Percentiles rank a stretch among this genome's conserved stretches.
Evolutionary conservation across 2,329 filamentous ascomycete genomes (phyloP).

Genomic region (Elsinoe necatrix): DNA sequence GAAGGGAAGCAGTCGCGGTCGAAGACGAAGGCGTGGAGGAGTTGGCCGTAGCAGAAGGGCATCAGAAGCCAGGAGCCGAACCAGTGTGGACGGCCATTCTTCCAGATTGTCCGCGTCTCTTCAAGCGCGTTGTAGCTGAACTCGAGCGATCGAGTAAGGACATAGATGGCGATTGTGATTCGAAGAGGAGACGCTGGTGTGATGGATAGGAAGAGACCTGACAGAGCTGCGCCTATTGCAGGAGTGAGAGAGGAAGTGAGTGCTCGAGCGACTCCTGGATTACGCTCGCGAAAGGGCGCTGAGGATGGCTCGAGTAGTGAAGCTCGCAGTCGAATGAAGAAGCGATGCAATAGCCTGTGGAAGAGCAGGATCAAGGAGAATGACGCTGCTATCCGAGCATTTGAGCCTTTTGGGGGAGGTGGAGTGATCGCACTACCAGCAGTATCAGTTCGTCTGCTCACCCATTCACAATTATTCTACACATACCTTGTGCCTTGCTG

Average conservation of each 20-base stretch:
- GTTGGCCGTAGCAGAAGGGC: slow-evolving; percentile 41
- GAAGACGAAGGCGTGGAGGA: slow-evolving; percentile 45
- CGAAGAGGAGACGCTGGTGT: slow-evolving; percentile 64
- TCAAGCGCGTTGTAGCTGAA: slow-evolving; percentile 79
- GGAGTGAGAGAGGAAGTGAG: slow-evolving; percentile 79
- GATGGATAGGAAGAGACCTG: slow-evolving; percentile 73
- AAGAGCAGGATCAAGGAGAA: slow-evolving; percentile 79
- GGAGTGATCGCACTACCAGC: neutral
- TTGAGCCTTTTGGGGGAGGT: slow-evolving; percentile 35
- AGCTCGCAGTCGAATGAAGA: slow-evolving; percentile 69
- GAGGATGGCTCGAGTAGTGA: slow-evolving; percentile 72
- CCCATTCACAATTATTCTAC: neutral
- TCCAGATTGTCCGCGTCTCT: slow-evolving; percentile 34
- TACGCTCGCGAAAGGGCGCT: slow-evolving; percentile 69
- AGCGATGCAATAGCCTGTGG: slow-evolving; percentile 82
- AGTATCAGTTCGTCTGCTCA: neutral
- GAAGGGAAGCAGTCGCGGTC: slow-evolving; percentile 46
- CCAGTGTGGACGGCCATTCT: slow-evolving; percentile 59
- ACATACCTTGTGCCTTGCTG: slow-evolving; percentile 1
- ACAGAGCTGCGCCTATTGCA: slow-evolving; percentile 80
- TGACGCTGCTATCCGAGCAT: slow-evolving; percentile 70
- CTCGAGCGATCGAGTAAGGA: slow-evolving; percentile 72
- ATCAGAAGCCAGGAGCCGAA: slow-evolving; percentile 45
- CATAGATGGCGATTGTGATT: slow-evolving; percentile 72
- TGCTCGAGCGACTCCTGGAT: slow-evolving; percentile 64